Conservation (phyloP, 441 rosid species). For the Gossypium trilobum region DNA sequence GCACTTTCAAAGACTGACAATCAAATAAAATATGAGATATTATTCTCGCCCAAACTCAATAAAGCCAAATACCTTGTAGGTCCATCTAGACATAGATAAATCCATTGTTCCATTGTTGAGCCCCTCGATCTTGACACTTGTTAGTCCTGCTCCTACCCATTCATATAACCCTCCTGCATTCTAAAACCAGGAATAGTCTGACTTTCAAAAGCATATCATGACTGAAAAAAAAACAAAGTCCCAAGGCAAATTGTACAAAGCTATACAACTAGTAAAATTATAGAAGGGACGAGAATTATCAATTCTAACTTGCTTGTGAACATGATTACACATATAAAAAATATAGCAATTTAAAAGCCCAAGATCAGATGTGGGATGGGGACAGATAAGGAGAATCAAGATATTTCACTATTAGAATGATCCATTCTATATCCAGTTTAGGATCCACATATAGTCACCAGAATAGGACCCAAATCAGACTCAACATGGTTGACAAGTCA, state of each 20-base stretch:
- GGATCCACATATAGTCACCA: neutral
- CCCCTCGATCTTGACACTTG: conserved; percentile 66
- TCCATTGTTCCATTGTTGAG: conserved; percentile 60
- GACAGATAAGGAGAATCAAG: neutral
- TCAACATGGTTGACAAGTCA: neutral
- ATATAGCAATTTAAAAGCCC: neutral
- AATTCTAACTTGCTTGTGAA: neutral
- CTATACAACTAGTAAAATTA: neutral
- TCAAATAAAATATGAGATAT: neutral
- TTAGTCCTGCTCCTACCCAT: conserved; percentile 69
- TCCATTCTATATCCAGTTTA: neutral
- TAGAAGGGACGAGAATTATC: neutral
- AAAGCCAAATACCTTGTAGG: conserved; percentile 59
- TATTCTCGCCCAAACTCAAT: neutral
- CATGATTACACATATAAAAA: neutral
- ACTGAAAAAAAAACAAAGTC: neutral
- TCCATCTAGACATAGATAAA: conserved; percentile 56
- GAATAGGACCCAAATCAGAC: neutral
- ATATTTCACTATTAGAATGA: neutral
- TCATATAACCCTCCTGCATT: conserved; percentile 85
- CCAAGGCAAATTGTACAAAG: neutral
- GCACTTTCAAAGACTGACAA: neutral
- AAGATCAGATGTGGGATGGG: neutral
- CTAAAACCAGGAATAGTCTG: conserved; percentile 29
- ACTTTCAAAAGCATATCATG: conserved; percentile 5